Evolutionary conservation across 805 yeast species (phyloP).

Genomic region (Starmerella geochares): DNA sequence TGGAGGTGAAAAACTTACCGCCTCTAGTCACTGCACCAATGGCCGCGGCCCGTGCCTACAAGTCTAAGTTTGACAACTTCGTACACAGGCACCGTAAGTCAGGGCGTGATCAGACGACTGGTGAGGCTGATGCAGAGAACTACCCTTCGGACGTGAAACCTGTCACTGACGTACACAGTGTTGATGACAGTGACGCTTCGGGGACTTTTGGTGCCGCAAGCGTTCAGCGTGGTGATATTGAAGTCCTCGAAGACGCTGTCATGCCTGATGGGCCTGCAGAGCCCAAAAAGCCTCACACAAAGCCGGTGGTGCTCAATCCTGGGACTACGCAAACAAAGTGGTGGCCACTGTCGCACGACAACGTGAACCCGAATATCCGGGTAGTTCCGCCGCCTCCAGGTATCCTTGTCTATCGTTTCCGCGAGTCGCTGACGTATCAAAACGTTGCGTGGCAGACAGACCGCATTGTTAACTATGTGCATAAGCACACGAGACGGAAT

Average conservation of each 20-base stretch:
- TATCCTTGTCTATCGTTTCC: conserved; percentile 71
- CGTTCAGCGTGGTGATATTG: conserved; percentile 5
- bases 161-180: not conserved
- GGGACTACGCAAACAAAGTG: conserved; percentile 22
- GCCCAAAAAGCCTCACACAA: conserved; percentile 14
- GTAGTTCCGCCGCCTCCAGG: conserved; percentile 83
- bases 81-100: not conserved
- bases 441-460: conserved; percentile 70
- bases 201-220: not conserved
- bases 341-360: conserved; percentile 36
- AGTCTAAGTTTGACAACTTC: not conserved
- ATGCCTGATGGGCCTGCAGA: conserved; percentile 16
- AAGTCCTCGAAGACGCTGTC: conserved; percentile 12
- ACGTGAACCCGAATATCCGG: conserved; percentile 46
- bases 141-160: not conserved
- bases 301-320: conserved; percentile 10
- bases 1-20: conserved; percentile 4
- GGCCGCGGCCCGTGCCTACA: conserved; percentile 3
- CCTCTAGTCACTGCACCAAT: conserved; percentile 1
- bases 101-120: not conserved
- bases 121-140: not conserved
- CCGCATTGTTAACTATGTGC: conserved; percentile 54
- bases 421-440: conserved; percentile 73
- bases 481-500: conserved; percentile 44
- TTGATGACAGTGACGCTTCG: not conserved